Evolutionary conservation across 352 stramenopile genomes (phyloP), one percentile per base, ranked within the genome.

Genomic region (Pythium chondricola): DNA sequence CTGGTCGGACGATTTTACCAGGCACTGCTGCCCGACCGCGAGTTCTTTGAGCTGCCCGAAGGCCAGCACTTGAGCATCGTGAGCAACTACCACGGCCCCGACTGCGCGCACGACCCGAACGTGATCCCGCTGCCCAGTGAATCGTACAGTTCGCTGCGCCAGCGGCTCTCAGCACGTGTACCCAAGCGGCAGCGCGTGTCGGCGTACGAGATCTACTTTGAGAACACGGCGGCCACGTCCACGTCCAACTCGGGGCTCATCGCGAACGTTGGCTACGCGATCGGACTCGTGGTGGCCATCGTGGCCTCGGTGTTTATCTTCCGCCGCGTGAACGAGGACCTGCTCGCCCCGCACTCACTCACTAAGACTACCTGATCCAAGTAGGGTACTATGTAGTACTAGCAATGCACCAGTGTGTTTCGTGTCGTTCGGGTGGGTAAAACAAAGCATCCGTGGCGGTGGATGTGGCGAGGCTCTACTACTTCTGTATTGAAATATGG

Each of bases 21-120:
- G 5, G 56, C 69, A 41, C 43, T 92, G 43, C 68, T 92, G 16
- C 80, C 80, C 0, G 59, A 75, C 2, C 43, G 52, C 14, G 55
- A 64, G 8, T 68, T 68, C 27, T 84, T 83, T 35, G 80, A 92
- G 54, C 65, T 92, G 6, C 77, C 77, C 0, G 58, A 64, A 36
- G 74, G 71, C 4, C 58, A 84, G 10, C 30, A 64, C 2, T 48
- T 70, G 16, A 65, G 58, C 9, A 37, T 85, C 6, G 58, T 85
- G 47, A 93, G 82, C 68, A 93, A 84, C 52, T 91, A 88, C 67
- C 66, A 85, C 49, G 82, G 76, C 6, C 14, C 46, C 0, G 62
- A 88, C 33, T 93, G 82, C 52, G 48, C 48, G 0, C 89, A 74
- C 42, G 77, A 93, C 40, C 56, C 62, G 11, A 57, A 52, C 24